Evolutionary conservation across 306 rosid genomes (phyloP), one percentile per base, ranked within the genome.

Genomic region (Urtica urens): DNA sequence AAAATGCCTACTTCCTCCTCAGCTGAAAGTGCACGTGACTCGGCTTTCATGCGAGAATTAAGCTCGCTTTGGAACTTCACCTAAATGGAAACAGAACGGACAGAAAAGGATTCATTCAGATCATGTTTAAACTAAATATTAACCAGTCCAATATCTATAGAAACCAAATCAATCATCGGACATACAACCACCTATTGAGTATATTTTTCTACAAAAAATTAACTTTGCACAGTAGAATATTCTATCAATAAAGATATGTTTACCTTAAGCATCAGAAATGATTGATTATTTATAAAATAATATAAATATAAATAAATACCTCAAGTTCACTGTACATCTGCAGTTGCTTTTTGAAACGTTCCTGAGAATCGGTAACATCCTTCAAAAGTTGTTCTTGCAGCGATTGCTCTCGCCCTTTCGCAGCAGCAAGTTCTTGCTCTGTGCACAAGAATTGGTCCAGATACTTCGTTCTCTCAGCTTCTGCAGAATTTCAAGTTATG

Each of bases 381-480:
- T 79, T 90, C 68, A 77, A 43, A 56, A 84, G 86, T 57, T 81
- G 92, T 23, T 75, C 78, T 49, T 90, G 94, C 48, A 90, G 72
- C 29, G 74, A 75, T 51, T 77, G 69, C 54, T 90, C 85, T 1
- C 94, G 92, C 38, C 80, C 87, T 71, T 74, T 81, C 23, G 94
- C 75, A 57, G 97, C 97, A 17, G 92, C 84, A 20, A 90, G 94
- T 69, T 90, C 94, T 66, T 90, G 95, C 46, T 90, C 74, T 0
- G 64, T 53, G 37, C 71, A 60, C 23, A 79, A 55, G 34, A 79
- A 75, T 64, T 72, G 75, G 38, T 90, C 95, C 67, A 69, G 53
- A 60, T 68, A 66, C 49, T 71, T 77, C 64, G 78, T 83, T 78
- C 78, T 77, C 71, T 84, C 95, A 10, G 71, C 62, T 55, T 79